Evolutionary conservation across 2,329 filamentous ascomycete species (phyloP), one percentile per base, ranked within the genome.

Genomic region (Arthrobotrys sphaeroides): DNA sequence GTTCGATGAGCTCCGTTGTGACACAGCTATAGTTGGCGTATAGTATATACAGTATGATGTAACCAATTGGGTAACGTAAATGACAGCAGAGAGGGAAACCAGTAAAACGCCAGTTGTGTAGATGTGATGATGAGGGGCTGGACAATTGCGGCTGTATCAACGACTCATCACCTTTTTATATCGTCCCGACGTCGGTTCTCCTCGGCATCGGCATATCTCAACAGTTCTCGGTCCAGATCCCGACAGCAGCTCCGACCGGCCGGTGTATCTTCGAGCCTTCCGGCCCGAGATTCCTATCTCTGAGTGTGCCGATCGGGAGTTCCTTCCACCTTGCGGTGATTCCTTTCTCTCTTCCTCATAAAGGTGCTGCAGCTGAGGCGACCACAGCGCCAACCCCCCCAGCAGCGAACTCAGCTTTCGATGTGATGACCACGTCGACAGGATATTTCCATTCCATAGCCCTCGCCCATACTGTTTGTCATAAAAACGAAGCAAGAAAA

Each of bases 391-490:
- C 66, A n/a, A 62, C 47, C 7, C 64, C 72, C 7, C 64, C 72
- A 13, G 31, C 65, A 18, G 20, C 59, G 36, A 65, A 76, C 59
- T 57, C 64, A 4, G 66, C 47, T 33, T 70, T 76, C 33, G 72
- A 76, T 20, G 78, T 78, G 22, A 79, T 75, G 24, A 78, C 77
- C 13, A 78, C 69, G 9, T 79, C 76, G 9, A 79, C 67, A n/a
- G 79, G 79, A 42, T 79, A 79, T 24, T 78, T 79, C 78, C 78
- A 79, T 45, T 77, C 74, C 79, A 80, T 80, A 38, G 78, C 79
- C 51, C 70, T 78, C 26, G 72, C 76, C 79, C 79, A 80, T 24
- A 77, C 79, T 80, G 49, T 45, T 12, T 20, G 3, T 18, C 16
- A 45, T 13, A 33, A 12, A 33, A 33, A n/a, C n/a, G n/a, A n/a